Base-by-base conservation (phyloP, 495 filamentous ascomycete species). In the Aspergillus saccharolyticus region DNA sequence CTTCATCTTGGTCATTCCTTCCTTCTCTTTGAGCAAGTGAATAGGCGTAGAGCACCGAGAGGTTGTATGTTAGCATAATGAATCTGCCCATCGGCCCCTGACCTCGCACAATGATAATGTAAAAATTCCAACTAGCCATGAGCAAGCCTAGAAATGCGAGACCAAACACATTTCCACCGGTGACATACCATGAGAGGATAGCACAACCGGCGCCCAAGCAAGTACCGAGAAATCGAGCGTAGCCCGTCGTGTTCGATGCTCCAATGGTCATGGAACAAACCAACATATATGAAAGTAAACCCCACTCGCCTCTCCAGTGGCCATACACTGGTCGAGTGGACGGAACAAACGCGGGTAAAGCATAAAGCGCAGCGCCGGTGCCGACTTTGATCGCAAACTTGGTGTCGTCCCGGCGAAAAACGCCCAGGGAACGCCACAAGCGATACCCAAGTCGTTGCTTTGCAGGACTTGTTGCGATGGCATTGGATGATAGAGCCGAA, bases 201-300 rank as follows among this genome's bases (percentile, higher is more conserved):
- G 91, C 88, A 62, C 85, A 85, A 7, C 81, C 61, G 15, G 90
- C 91, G 18, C 94, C 94, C 20, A 96, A 73, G 55, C 89, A 80
- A 6, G 92, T 97, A 52, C 94, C 94, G n/a, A 88, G 72, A 62
- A 97, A 94, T 57, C 94, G 85, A 53, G 90, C 80, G 72, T 80
- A 84, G 4, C 90, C 91, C 5, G 93, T 96, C 18, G 91, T 96
- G 63, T 97, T 98, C 15, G 90, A 89, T 18, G 93, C 89, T 10
- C 94, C 94, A 43, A 96, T 90, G 0, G 93, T 97, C 93, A 97
- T 97, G 6, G 89, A 89, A 69, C 93, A 96, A 17, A 98, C 94
- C 53, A 97, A 81, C 94, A 98, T 98, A 74, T 96, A 98, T 0
- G 93, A 96, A 42, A 97, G 69, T 1, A 97, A 77, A 14, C 93